Evolutionary conservation across 2,329 filamentous ascomycete species (phyloP).

Genomic region (Pseudogymnoascus sp.): DNA sequence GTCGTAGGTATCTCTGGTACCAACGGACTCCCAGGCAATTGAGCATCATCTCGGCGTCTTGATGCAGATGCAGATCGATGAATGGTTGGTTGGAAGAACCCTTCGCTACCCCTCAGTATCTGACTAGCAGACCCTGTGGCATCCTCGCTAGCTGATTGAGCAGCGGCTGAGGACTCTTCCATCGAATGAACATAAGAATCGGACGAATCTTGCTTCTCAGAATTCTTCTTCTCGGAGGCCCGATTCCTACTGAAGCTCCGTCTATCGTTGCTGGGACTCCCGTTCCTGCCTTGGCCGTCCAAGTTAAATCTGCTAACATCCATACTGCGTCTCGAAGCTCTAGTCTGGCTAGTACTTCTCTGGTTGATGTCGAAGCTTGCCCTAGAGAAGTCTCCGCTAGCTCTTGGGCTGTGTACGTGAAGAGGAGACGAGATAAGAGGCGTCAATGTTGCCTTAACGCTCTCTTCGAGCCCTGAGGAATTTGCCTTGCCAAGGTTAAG

Average conservation of each 20-base stretch:
- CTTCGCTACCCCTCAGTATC: constrained; percentile 78
- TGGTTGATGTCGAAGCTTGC: constrained; percentile 49
- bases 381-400: constrained; percentile 47
- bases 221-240: constrained; percentile 43
- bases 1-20: constrained; percentile 18
- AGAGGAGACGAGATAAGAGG: constrained; percentile 33
- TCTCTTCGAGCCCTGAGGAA: constrained; percentile 39
- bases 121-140: constrained; percentile 79
- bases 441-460: constrained; percentile 55
- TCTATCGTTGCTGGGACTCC: constrained; percentile 58
- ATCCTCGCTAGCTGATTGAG: constrained; percentile 65
- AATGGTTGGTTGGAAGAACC: constrained; percentile 77
- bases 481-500: constrained; percentile 21
- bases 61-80: constrained; percentile 36
- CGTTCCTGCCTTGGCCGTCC: constrained; percentile 39
- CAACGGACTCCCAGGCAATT: constrained; percentile 17
- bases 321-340: constrained; percentile 39
- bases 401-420: constrained; percentile 42
- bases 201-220: constrained; percentile 55
- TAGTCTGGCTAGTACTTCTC: constrained; percentile 43
- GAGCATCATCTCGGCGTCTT: constrained; percentile 17
- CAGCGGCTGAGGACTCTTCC: constrained; percentile 66
- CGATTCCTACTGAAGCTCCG: constrained; percentile 46
- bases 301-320: constrained; percentile 42
- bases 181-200: constrained; percentile 71